Evolutionary conservation across 345 rosid genomes (phyloP).

Genomic region (Syzygium oleosum): DNA sequence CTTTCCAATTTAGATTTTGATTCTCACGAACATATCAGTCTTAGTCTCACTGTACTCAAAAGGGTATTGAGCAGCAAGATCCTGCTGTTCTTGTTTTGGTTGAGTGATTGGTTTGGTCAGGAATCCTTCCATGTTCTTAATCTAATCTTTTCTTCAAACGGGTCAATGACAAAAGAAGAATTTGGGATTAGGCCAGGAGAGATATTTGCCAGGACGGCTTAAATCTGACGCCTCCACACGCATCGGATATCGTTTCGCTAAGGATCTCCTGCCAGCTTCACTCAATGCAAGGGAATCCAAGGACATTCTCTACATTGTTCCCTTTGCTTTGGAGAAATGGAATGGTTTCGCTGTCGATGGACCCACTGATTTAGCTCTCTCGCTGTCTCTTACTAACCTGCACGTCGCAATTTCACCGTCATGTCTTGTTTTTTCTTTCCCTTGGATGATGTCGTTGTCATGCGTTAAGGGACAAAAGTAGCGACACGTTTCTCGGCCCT

Average conservation of each 20-base stretch:
- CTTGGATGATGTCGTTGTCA: neutral
- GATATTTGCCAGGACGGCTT: neutral
- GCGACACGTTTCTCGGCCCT: neutral
- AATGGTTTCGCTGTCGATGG: neutral
- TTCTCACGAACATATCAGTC: neutral
- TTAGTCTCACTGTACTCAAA: neutral
- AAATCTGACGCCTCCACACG: neutral
- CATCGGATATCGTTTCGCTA: neutral
- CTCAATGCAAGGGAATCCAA: neutral
- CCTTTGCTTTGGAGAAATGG: neutral
- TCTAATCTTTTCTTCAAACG: neutral
- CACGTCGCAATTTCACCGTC: neutral
- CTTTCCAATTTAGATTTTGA: neutral
- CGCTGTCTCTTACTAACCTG: neutral
- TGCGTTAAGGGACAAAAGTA: neutral
- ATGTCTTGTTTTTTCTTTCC: neutral
- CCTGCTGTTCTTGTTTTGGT: neutral
- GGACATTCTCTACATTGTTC: neutral
- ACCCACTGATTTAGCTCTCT: neutral
- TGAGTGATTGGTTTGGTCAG: neutral
- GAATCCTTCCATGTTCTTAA: neutral
- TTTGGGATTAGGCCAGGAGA: neutral
- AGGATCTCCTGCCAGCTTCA: neutral
- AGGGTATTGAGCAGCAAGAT: neutral
- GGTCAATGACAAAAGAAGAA: neutral